Conservation (phyloP, 2,329 filamentous ascomycete genomes). For the Plectosphaerella plurivora region DNA sequence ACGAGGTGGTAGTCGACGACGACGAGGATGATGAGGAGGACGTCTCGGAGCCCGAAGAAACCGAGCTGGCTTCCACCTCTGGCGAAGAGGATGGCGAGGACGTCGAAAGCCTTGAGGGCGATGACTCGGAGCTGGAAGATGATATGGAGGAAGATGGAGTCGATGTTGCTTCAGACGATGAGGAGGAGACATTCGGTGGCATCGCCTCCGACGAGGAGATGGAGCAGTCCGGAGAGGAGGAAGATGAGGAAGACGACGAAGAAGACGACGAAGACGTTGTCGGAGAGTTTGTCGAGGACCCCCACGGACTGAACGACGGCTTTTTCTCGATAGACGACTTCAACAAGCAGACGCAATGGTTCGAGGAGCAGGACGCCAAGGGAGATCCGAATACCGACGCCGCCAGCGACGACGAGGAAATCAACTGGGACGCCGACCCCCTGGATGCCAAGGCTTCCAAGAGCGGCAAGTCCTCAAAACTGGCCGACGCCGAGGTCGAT, state of each 20-base stretch:
- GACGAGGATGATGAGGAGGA: slow-evolving; percentile 31
- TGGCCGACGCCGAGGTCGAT: slow-evolving; percentile 20
- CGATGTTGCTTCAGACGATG: slow-evolving; percentile 23
- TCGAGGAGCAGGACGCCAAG: slow-evolving; percentile 78
- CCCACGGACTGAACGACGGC: slow-evolving; percentile 86
- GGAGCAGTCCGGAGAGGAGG: slow-evolving; percentile 9
- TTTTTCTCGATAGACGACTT: slow-evolving; percentile 98
- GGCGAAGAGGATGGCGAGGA: slow-evolving; percentile 21
- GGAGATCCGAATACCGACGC: slow-evolving; percentile 71
- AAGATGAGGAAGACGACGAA: slow-evolving; percentile 33
- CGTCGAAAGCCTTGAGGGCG: slow-evolving; percentile 27
- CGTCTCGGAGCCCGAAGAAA: slow-evolving; percentile 28
- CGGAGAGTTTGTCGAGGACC: slow-evolving; percentile 64
- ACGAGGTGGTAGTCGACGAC: slow-evolving; percentile 29
- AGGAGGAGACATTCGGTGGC: slow-evolving; percentile 23
- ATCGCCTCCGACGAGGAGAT: slow-evolving; percentile 28
- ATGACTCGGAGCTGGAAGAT: slow-evolving; percentile 19
- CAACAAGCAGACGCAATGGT: slow-evolving; percentile 86
- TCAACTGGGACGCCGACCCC: slow-evolving; percentile 85
- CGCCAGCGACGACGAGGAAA: slow-evolving; percentile 70
- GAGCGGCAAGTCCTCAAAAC: slow-evolving; percentile 19
- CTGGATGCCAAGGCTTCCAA: slow-evolving; percentile 32
- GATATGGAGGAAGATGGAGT: slow-evolving; percentile 20
- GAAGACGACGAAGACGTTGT: slow-evolving; percentile 42
- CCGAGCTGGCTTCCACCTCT: slow-evolving; percentile 21